Percentiles rank a stretch among this genome's conserved stretches.
Evolutionary conservation across 2,329 filamentous ascomycete species (phyloP).

Genomic region (Apiospora sp.): DNA sequence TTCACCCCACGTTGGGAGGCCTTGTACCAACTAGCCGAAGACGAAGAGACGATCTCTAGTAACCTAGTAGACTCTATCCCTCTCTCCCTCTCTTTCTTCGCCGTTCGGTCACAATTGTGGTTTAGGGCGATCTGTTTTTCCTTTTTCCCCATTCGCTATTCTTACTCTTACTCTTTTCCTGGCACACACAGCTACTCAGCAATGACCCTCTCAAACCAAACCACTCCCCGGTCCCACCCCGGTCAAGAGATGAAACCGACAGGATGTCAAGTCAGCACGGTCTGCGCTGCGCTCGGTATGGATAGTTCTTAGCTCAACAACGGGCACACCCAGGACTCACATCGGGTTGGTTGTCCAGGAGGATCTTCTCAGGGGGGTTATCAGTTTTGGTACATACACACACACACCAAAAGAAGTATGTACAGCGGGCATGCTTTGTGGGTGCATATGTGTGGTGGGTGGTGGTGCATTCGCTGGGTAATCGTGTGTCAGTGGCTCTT

Average conservation of each 20-base stretch:
- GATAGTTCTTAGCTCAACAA: background rate
- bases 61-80: no score
- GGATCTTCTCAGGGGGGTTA: background rate
- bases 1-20: background rate
- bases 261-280: conserved; percentile 15
- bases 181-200: background rate
- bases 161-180: background rate
- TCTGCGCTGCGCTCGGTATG: conserved; percentile 20
- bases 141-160: background rate
- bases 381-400: background rate
- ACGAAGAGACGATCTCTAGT: conserved; percentile 11
- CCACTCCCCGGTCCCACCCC: background rate
- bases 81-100: background rate
- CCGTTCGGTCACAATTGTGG: background rate
- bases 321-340: background rate
- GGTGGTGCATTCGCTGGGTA: background rate
- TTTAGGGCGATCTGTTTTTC: background rate
- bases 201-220: conserved; percentile 10
- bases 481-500: conserved; percentile 7
- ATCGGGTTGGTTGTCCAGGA: conserved; percentile 8
- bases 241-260: conserved; percentile 17
- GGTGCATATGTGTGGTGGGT: background rate
- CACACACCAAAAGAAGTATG: no score
- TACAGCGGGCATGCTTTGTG: background rate
- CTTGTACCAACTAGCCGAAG: conserved; percentile 13